These are phyloP conservation scores for Aureobasidium sp. DNA, from an alignment of 2,329 filamentous ascomycete genomes.

Conservation along the genomic window DNA sequence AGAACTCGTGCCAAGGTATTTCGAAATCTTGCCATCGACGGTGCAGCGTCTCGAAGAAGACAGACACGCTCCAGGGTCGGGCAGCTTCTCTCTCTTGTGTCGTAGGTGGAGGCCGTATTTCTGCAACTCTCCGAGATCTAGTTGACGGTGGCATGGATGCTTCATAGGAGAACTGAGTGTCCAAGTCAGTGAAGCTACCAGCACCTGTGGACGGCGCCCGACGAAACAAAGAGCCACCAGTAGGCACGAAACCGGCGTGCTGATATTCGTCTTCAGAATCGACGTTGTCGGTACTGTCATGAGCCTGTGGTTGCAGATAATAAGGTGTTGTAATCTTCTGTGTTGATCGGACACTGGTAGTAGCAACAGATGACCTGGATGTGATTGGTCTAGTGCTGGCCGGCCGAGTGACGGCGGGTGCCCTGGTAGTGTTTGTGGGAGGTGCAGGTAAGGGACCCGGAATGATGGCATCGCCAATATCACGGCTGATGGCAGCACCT, in stretches of 20 bases:
- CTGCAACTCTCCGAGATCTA: slow-evolving; percentile 1
- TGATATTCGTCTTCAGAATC: not conserved
- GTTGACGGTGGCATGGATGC: not conserved
- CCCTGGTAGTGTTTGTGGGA: not conserved
- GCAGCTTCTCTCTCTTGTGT: slow-evolving; percentile 14
- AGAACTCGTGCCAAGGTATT: not conserved
- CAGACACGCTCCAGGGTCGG: slow-evolving; percentile 3
- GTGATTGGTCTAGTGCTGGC: not conserved
- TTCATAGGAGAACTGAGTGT: slow-evolving; percentile 10
- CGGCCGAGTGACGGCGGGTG: not conserved
- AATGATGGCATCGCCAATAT: slow-evolving; percentile 37
- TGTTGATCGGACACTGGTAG: not conserved
- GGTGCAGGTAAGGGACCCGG: not conserved
- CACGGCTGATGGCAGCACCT: slow-evolving; percentile 3
- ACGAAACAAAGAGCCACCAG: not conserved
- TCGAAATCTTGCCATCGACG: slow-evolving; percentile 7
- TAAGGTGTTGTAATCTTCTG: not conserved
- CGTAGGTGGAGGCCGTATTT: slow-evolving; percentile 13
- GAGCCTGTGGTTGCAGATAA: not conserved
- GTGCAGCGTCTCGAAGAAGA: slow-evolving; percentile 14
- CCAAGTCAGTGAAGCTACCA: slow-evolving; percentile 11
- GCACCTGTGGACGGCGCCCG: not conserved
- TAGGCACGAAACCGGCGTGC: not conserved
- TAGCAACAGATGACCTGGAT: not conserved
- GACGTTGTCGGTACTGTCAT: not conserved